phyloP scores from a whole-genome alignment of 768 basidiomycete species.

The Leccinum variicolor region DNA sequence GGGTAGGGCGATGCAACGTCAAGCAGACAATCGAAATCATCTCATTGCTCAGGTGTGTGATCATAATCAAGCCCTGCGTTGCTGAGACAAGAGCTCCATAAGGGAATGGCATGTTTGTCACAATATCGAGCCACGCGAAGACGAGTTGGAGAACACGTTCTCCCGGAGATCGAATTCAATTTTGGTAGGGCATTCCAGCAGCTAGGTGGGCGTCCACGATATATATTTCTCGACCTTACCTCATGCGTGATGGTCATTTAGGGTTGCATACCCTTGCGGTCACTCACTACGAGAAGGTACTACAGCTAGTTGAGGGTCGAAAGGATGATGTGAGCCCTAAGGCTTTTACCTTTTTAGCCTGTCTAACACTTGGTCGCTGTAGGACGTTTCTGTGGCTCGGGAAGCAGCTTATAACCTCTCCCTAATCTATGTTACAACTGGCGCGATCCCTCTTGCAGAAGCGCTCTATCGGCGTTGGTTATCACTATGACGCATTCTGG shows the following conservation, averaged over 20 bases:
- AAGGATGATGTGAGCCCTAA: slow-evolving; percentile 29
- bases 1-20: slow-evolving; percentile 88
- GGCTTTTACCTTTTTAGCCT: not conserved
- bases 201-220: slow-evolving; percentile 54
- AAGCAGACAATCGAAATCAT: slow-evolving; percentile 90
- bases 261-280: slow-evolving; percentile 81
- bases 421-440: slow-evolving; percentile 76
- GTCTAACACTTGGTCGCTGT: not conserved
- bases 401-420: slow-evolving; percentile 91
- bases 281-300: slow-evolving; percentile 77
- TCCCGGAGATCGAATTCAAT: slow-evolving; percentile 88
- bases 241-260: slow-evolving; percentile 27
- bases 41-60: slow-evolving; percentile 64
- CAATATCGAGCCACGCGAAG: slow-evolving; percentile 71
- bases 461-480: slow-evolving; percentile 76
- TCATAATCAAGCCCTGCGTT: not conserved
- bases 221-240: not conserved
- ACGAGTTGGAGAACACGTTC: slow-evolving; percentile 33
- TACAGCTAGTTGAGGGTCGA: slow-evolving; percentile 55
- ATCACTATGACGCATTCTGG: slow-evolving; percentile 48
- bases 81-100: slow-evolving; percentile 1
- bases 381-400: slow-evolving; percentile 54
- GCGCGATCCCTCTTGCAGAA: slow-evolving; percentile 68
- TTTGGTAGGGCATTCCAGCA: slow-evolving; percentile 92
- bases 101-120: slow-evolving; percentile 84